Base-by-base conservation (phyloP, 441 rosid genomes). In the Eruca vesicaria region DNA sequence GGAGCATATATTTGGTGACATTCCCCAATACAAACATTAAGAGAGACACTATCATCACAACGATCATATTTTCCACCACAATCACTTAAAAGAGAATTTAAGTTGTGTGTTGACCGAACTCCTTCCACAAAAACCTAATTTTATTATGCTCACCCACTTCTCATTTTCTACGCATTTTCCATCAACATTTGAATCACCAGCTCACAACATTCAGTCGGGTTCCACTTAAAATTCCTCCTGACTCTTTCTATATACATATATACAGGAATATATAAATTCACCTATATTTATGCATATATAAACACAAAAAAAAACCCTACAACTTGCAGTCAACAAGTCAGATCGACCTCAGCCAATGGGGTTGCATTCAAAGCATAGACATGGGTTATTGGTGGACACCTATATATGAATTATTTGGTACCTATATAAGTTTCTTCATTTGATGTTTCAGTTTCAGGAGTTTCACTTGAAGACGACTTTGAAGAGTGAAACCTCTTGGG, bases 41-140 rank as follows among this genome's bases (percentile, higher is more conserved):
- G 70, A 75, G 74, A 77, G 77, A 74, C 79, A 67, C 32, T 81
- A 79, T 83, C 76, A 83, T 85, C 85, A 80, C 86, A 74, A 71
- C 73, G 67, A 52, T 60, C n/a, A 61, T 78, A 72, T 45, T 63
- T 23, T 68, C 65, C 79, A 76, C 86, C 86, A 83, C 86, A 74
- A 81, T 84, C 87, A 75, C 79, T 79, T 72, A 80, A 68, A 65
- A 58, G 64, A 76, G 15, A 71, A 70, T 63, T 70, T 59, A 69
- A 60, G 84, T 77, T 86, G 74, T 72, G 53, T 70, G 75, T 84
- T 85, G 86, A 86, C 89, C 84, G 80, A 53, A 76, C 78, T 74
- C 66, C 63, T 72, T 71, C 84, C 88, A 74, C 87, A 74, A 84
- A 58, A 81, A 81, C 85, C 79, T 81, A 73, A 71, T 75, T 41